These are phyloP conservation scores for Corymbia maculata DNA, from an alignment of 345 rosid genomes.

Conservation along the genomic window DNA sequence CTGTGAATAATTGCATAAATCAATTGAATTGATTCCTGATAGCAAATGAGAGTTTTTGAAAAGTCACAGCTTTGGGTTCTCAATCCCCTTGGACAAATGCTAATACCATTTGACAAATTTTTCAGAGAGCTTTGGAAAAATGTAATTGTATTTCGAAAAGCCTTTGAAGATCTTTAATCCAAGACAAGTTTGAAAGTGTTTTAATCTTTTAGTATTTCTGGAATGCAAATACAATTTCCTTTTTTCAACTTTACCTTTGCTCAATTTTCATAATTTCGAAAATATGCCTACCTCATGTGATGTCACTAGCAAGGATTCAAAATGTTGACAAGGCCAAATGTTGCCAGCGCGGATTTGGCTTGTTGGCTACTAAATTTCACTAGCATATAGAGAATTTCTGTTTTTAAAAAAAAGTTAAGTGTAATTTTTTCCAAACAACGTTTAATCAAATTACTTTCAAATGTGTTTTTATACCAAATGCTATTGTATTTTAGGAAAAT, in stretches of 20 bases:
- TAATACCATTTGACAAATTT: too few relatives aligned
- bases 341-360: not conserved
- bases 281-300: not conserved
- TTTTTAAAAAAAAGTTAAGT: not conserved
- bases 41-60: not conserved
- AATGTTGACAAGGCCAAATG: rapidly evolving
- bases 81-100: not conserved
- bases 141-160: not conserved
- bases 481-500: not conserved
- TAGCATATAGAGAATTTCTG: not conserved
- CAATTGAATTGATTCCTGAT: not conserved
- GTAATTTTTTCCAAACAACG: not conserved
- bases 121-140: too few relatives aligned
- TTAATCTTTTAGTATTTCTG: too few relatives aligned
- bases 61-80: not conserved
- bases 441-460: too few relatives aligned
- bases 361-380: rapidly evolving
- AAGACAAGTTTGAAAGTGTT: not conserved
- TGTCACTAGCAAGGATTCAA: rapidly evolving
- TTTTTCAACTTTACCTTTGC: not conserved
- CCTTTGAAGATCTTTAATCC: not conserved
- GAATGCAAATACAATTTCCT: not conserved
- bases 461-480: too few relatives aligned
- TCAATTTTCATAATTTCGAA: not conserved
- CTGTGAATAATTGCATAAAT: not conserved